Percentiles rank a stretch among this genome's conserved stretches.
phyloP scores from a whole-genome alignment of 192 early-diverging fungal genomes.

The Entomortierella parvispora region DNA sequence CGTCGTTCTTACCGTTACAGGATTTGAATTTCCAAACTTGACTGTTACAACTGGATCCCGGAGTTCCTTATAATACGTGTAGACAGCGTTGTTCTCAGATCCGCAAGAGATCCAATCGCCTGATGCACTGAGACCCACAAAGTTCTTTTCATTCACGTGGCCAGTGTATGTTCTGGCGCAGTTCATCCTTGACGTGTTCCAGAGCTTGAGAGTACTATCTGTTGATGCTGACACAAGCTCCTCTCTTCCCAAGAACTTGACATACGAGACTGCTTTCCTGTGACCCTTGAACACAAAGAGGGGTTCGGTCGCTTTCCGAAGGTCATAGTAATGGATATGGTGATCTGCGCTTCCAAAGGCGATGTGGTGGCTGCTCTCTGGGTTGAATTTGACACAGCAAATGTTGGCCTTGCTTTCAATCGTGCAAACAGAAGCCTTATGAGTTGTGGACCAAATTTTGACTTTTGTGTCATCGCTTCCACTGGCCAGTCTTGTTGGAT shows the following conservation, averaged over 20 bases:
- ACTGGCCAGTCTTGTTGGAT: constrained; percentile 84
- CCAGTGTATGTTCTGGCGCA: constrained; percentile 83
- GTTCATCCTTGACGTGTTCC: constrained; percentile 66
- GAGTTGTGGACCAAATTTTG: constrained; percentile 86
- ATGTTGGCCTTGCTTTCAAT: constrained; percentile 90
- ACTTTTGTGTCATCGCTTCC: constrained; percentile 95
- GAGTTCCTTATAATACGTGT: constrained; percentile 82
- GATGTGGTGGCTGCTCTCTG: constrained; percentile 73
- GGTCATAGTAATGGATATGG: constrained; percentile 92
- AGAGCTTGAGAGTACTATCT: constrained; percentile 90
- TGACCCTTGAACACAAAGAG: constrained; percentile 86
- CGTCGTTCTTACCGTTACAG: constrained; percentile 71
- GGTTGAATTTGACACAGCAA: constrained; percentile 95
- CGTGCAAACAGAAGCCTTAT: constrained; percentile 76
- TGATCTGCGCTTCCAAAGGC: constrained; percentile 95
- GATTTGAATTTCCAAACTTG: constrained; percentile 80
- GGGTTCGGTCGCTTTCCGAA: constrained; percentile 77
- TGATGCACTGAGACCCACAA: constrained; percentile 91
- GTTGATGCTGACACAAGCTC: constrained; percentile 92
- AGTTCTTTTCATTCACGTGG: constrained; percentile 95
- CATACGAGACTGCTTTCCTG: constrained; percentile 94
- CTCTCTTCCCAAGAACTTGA: constrained; percentile 81
- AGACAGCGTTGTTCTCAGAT: constrained; percentile 92
- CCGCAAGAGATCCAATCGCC: constrained; percentile 93
- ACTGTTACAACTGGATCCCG: constrained; percentile 78